Conservation (phyloP, 192 early-diverging fungal genomes). For the Backusella sp. region DNA sequence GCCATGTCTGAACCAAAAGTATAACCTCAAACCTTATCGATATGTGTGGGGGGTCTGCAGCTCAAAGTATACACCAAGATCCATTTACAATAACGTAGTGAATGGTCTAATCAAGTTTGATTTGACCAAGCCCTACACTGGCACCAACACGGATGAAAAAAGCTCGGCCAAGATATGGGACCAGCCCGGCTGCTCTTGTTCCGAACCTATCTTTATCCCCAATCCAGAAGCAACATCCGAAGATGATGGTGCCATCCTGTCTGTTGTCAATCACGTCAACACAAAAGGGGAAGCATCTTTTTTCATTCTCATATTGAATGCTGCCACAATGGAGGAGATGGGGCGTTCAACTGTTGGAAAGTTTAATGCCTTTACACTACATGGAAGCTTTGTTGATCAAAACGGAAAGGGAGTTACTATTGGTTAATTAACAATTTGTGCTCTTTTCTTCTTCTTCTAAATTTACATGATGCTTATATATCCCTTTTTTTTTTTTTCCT, state of each 20-base stretch:
- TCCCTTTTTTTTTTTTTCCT: background rate
- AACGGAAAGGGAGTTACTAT: background rate
- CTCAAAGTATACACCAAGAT: constrained; percentile 12
- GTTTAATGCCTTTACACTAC: constrained; percentile 15
- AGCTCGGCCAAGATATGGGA: constrained; percentile 27
- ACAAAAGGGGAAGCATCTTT: constrained; percentile 3
- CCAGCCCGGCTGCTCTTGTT: constrained; percentile 31
- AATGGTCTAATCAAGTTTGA: constrained; percentile 36
- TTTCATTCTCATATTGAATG: constrained; percentile 29
- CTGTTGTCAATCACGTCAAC: constrained; percentile 20
- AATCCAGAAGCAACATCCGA: constrained; percentile 20
- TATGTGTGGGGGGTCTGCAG: constrained; percentile 37
- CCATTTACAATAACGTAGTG: constrained; percentile 23
- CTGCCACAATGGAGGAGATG: constrained; percentile 29
- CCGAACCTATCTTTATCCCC: constrained; percentile 35
- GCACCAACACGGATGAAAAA: constrained; percentile 4
- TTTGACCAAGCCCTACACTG: constrained; percentile 12
- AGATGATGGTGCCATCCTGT: constrained; percentile 35
- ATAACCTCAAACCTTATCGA: constrained; percentile 21
- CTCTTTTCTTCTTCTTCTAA: too few species aligned
- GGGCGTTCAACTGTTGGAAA: constrained; percentile 15
- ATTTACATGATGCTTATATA: too few species aligned
- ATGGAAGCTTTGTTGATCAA: constrained; percentile 33
- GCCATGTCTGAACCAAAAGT: constrained; percentile 34
- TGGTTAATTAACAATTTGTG: background rate